Conservation (phyloP, 306 rosid genomes). For the Ormosia emarginata region DNA sequence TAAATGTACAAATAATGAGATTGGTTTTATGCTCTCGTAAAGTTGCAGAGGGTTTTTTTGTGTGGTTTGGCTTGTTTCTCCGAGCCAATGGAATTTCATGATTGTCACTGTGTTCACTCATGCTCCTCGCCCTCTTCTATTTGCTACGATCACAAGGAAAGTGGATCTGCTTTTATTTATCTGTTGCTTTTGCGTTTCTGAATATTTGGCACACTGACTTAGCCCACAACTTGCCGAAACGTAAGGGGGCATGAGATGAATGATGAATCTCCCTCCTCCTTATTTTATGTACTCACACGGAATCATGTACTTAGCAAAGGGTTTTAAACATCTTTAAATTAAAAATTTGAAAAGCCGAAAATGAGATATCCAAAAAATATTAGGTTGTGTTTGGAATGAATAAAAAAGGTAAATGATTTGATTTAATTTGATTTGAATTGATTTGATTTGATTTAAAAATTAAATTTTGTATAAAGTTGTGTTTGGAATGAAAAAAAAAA, state of each 20-base stretch:
- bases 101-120: slow-evolving; percentile 6
- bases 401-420: too few species aligned
- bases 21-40: slow-evolving; percentile 17
- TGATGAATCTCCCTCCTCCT: not conserved
- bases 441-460: too few species aligned
- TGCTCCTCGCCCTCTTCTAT: not conserved
- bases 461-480: too few species aligned
- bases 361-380: not conserved
- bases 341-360: not conserved
- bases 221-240: not conserved
- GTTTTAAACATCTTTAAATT: not conserved
- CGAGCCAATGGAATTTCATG: slow-evolving; percentile 15
- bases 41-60: slow-evolving; percentile 4
- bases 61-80: slow-evolving; percentile 10
- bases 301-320: not conserved
- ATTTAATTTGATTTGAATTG: too few species aligned
- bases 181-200: not conserved
- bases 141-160: slow-evolving; percentile 36
- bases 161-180: slow-evolving; percentile 20
- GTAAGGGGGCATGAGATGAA: not conserved
- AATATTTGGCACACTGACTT: not conserved
- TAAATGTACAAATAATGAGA: too few species aligned
- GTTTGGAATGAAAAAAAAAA: too few species aligned
- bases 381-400: too few species aligned
- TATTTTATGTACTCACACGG: not conserved